These are phyloP conservation scores for Apiotrichum montevideense DNA, from an alignment of 1,284 basidiomycete genomes.

Conservation along the genomic window DNA sequence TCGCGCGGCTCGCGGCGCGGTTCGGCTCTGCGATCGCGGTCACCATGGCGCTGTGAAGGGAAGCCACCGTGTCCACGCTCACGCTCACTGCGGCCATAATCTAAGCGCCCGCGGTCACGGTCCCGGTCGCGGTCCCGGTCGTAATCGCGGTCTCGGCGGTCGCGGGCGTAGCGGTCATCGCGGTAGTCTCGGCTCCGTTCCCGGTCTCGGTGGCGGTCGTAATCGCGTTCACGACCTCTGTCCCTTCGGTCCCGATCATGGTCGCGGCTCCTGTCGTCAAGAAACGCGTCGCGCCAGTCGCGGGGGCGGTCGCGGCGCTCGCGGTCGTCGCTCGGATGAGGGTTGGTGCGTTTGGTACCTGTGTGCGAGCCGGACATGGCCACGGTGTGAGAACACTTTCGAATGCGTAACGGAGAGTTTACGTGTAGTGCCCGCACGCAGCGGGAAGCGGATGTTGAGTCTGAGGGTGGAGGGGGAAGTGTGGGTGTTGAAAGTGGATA, in stretches of 20 bases:
- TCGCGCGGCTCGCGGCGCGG: constrained; percentile 20
- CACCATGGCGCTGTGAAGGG: constrained; percentile 24
- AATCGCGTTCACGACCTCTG: constrained; percentile 7
- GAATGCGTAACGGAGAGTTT: constrained; percentile 7
- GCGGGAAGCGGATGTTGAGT: neutral
- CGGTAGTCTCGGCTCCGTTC: constrained; percentile 2
- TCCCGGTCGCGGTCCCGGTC: too few species aligned
- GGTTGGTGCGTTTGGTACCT: constrained; percentile 11
- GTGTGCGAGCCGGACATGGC: constrained; percentile 6
- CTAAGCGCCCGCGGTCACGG: too few species aligned
- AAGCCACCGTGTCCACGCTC: constrained; percentile 21
- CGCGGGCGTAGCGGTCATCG: constrained; percentile 11
- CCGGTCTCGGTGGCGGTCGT: constrained; percentile 15
- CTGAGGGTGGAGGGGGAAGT: neutral
- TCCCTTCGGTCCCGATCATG: neutral
- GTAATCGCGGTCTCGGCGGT: too few species aligned
- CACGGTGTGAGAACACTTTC: constrained; percentile 16
- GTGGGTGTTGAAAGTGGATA: neutral
- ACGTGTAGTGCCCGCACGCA: neutral
- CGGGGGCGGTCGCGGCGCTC: constrained; percentile 57
- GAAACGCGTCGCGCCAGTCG: constrained; percentile 70
- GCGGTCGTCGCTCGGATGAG: constrained; percentile 5
- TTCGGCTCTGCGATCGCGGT: constrained; percentile 25
- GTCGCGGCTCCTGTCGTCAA: constrained; percentile 42
- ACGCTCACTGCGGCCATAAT: constrained; percentile 20